Evolutionary conservation across 1,284 basidiomycete genomes (phyloP), one percentile per base, ranked within the genome.

Genomic region (Tetrapyrgos nigripes): DNA sequence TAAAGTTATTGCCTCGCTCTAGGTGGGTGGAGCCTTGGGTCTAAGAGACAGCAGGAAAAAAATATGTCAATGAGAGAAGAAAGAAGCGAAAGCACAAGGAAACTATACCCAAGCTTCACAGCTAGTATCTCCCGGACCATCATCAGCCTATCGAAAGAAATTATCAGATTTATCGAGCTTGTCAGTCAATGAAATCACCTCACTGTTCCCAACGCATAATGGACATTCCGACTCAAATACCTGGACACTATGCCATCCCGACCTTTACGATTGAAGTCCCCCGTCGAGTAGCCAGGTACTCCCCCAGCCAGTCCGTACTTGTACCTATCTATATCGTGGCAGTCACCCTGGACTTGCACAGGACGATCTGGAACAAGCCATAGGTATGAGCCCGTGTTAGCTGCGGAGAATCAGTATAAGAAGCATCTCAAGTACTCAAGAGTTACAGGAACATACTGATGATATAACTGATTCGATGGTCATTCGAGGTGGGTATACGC

Each of bases 151-250:
- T 54, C 24, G 40, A 50, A 50, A 19, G 21, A 45, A 17, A 17
- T 8, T n/a, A n/a, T 45, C 28, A 33, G 10, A 11, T 17, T 43
- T 17, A 37, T 14, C 13, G 26, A 13, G 9, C 17, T 5, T 13
- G 21, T n/a, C 10, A 48, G 19, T 21, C 10, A 29, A 21, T 24
- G 27, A 21, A 26, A 29, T 6, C 13, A 29, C 40, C 14, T 31
- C 19, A 46, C 53, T 28, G 54, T 53, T 35, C 60, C 60, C 57
- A 57, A 61, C 13, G 60, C 60, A 46, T 61, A 61, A 46, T 61
- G 57, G 26, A 57, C 44, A 27, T 58, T 43, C 13, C 57, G 50
- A 14, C 31, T 17, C 28, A 43, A 46, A 33, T 61, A 61, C 43
- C 52, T 46, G 17, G 51, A 31, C 11, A 54, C 44, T 14, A 61